Percentiles rank a stretch among this genome's conserved stretches.
These are phyloP conservation scores for Botrytis porri DNA, from an alignment of 2,329 filamentous ascomycete species.

Conservation along the genomic window DNA sequence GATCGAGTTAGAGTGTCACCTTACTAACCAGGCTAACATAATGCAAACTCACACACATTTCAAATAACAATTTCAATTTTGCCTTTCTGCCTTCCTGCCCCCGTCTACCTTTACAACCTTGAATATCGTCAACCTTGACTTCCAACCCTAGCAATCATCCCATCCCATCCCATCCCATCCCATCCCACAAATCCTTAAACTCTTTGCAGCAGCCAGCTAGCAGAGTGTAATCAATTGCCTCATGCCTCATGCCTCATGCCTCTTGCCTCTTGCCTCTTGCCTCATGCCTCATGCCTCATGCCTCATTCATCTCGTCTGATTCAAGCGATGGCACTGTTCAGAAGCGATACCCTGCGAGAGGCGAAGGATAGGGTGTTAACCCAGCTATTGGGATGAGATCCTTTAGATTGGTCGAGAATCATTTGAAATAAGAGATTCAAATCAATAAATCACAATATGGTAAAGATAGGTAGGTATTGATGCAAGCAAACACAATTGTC, in stretches of 20 bases:
- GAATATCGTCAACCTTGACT: background rate
- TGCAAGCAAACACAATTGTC: background rate
- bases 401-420: conserved; percentile 17
- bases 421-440: background rate
- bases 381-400: conserved; percentile 12
- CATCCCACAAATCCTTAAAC: background rate
- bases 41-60: background rate
- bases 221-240: background rate
- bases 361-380: conserved; percentile 6
- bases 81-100: background rate
- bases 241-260: background rate
- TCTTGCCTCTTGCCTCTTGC: background rate
- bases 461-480: background rate
- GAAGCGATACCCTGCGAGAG: background rate
- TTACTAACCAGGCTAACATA: background rate
- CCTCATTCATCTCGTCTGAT: background rate
- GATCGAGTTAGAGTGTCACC: accelerated
- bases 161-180: background rate
- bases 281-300: background rate
- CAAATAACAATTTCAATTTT: background rate
- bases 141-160: background rate
- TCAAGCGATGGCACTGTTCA: conserved; percentile 17
- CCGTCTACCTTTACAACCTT: background rate
- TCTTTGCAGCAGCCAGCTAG: background rate
- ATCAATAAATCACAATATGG: background rate